These are phyloP conservation scores for Mortierella sp. DNA, from an alignment of 371 early-diverging fungal genomes.

Conservation along the genomic window DNA sequence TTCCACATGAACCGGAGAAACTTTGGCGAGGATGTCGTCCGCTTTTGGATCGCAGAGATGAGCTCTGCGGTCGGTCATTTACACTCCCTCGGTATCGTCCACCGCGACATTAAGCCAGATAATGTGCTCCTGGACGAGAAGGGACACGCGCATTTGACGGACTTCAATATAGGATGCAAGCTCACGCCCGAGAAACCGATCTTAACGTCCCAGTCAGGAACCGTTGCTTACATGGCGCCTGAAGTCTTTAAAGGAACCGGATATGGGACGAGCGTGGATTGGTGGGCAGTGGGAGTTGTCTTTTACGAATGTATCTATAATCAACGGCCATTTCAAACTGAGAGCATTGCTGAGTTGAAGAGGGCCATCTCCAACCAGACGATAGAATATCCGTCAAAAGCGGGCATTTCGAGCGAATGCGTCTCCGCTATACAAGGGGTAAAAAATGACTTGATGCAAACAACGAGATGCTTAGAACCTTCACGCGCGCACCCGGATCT, in stretches of 20 bases:
- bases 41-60: constrained; percentile 82
- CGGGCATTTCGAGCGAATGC: constrained; percentile 34
- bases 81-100: constrained; percentile 80
- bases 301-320: constrained; percentile 75
- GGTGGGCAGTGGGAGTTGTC: constrained; percentile 91
- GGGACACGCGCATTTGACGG: constrained; percentile 85
- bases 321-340: constrained; percentile 67
- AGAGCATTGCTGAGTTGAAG: constrained; percentile 64
- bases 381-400: constrained; percentile 63
- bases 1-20: constrained; percentile 75
- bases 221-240: constrained; percentile 86
- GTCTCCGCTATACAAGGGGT: constrained; percentile 63
- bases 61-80: constrained; percentile 78
- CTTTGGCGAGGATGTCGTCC: constrained; percentile 74
- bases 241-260: constrained; percentile 79
- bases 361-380: constrained; percentile 62
- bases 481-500: no score
- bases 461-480: no score
- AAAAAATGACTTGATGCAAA: no score
- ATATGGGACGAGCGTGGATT: constrained; percentile 81
- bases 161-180: constrained; percentile 81
- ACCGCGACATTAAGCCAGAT: constrained; percentile 85
- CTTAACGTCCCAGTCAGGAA: constrained; percentile 79
- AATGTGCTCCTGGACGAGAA: constrained; percentile 80
- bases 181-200: constrained; percentile 58